Percentiles rank a stretch among this genome's conserved stretches.
Conservation (phyloP, 1,284 basidiomycete species). For the Pyrrhoderma lamaoense region DNA sequence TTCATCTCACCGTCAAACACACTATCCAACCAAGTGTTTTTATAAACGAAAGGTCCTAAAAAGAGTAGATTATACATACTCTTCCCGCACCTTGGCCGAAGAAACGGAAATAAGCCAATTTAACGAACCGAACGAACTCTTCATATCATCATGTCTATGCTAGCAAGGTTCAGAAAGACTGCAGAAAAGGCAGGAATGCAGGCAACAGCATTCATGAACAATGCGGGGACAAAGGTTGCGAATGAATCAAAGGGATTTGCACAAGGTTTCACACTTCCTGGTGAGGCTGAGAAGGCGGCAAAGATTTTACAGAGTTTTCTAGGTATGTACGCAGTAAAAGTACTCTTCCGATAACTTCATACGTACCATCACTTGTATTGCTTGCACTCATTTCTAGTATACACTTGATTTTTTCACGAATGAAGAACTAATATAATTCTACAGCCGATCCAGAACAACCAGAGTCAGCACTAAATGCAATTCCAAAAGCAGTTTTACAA, state of each 20-base stretch:
- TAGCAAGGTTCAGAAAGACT: slow-evolving; percentile 75
- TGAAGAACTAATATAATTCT: background rate
- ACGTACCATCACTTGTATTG: too few species aligned
- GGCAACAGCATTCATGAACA: slow-evolving; percentile 65
- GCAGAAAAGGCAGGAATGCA: slow-evolving; percentile 74
- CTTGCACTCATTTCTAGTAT: background rate
- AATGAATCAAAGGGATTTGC: slow-evolving; percentile 69
- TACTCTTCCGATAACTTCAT: background rate
- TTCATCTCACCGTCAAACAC: too few species aligned
- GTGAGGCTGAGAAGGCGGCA: slow-evolving; percentile 87
- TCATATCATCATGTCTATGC: slow-evolving; percentile 42
- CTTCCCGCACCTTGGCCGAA: too few species aligned
- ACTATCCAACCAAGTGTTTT: too few species aligned
- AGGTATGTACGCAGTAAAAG: slow-evolving; percentile 46
- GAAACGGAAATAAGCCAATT: too few species aligned
- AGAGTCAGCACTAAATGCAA: slow-evolving; percentile 87
- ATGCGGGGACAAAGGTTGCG: slow-evolving; percentile 59
- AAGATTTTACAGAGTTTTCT: slow-evolving; percentile 87
- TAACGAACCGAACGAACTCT: too few species aligned
- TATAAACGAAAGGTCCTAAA: too few species aligned
- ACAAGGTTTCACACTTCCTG: slow-evolving; percentile 78
- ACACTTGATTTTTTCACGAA: slow-evolving; percentile 6
- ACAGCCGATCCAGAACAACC: slow-evolving; percentile 87
- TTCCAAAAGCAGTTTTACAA: slow-evolving; percentile 91
- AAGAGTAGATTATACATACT: too few species aligned